These are phyloP conservation scores for Talaromyces wortmannii DNA, from an alignment of 495 filamentous ascomycete genomes.

Conservation along the genomic window DNA sequence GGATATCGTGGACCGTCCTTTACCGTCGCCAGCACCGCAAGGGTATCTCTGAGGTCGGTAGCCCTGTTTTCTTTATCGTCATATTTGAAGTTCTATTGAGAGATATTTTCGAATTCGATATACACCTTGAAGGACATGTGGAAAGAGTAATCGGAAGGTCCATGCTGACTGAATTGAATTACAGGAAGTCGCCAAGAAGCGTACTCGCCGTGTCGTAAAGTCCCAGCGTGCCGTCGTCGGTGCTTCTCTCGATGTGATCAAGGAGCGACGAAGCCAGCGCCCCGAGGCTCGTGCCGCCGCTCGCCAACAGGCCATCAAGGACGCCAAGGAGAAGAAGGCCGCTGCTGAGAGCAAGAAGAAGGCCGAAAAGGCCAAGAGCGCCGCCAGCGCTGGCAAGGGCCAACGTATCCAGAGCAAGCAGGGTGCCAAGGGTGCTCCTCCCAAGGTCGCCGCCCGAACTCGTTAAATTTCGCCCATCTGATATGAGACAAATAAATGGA, in stretches of 20 bases:
- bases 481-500: neutral
- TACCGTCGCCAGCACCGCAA: constrained; percentile 99
- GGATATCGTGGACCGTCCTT: constrained; percentile 97
- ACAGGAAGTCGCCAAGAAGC: constrained; percentile 99
- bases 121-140: neutral
- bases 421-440: constrained; percentile 83
- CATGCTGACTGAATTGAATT: constrained; percentile 34
- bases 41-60: constrained; percentile 98
- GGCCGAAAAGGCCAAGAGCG: constrained; percentile 97
- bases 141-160: neutral
- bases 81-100: neutral
- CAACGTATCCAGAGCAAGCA: constrained; percentile 88
- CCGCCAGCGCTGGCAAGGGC: constrained; percentile 59
- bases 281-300: constrained; percentile 93
- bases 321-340: constrained; percentile 94
- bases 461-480: constrained; percentile 53
- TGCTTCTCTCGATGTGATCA: constrained; percentile 98
- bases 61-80: constrained; percentile 5
- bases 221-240: constrained; percentile 97
- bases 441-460: constrained; percentile 79
- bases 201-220: constrained; percentile 97
- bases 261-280: constrained; percentile 89
- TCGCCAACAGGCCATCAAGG: constrained; percentile 85
- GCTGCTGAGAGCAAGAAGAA: constrained; percentile 87
- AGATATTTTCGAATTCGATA: neutral